Evolutionary conservation across 192 early-diverging fungal genomes (phyloP).

Genomic region (Podila epigama): DNA sequence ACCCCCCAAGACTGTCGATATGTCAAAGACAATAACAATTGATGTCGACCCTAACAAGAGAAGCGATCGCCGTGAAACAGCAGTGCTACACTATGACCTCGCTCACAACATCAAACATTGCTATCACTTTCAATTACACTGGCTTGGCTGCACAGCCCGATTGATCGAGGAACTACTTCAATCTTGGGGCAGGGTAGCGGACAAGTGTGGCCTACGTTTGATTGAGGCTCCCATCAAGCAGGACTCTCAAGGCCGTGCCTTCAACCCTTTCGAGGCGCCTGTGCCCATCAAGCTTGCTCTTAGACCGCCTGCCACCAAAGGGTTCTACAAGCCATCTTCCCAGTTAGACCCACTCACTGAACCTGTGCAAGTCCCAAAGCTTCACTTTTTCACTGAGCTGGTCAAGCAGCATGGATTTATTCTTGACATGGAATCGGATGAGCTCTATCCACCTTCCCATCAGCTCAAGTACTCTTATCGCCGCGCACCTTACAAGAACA

Average conservation of each 20-base stretch:
- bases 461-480: conserved; percentile 67
- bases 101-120: conserved; percentile 87
- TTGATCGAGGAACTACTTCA: conserved; percentile 87
- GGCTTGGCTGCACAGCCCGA: conserved; percentile 92
- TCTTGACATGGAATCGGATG: conserved; percentile 92
- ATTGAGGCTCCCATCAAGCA: conserved; percentile 89
- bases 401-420: conserved; percentile 86
- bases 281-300: conserved; percentile 68
- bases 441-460: conserved; percentile 66
- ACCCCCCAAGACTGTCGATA: conserved; percentile 57
- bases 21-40: conserved; percentile 76
- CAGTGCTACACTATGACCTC: conserved; percentile 89
- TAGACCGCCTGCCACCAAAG: conserved; percentile 68
- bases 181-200: conserved; percentile 80
- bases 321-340: conserved; percentile 23
- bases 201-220: conserved; percentile 87
- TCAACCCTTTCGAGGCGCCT: conserved; percentile 91
- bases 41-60: conserved; percentile 84
- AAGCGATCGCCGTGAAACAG: conserved; percentile 83
- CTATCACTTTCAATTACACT: conserved; percentile 94
- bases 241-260: conserved; percentile 65
- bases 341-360: conserved; percentile 13
- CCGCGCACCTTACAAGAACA: conserved; percentile 72
- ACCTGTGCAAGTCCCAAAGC: conserved; percentile 54
- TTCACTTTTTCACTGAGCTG: conserved; percentile 83